Evolutionary conservation across 2,329 filamentous ascomycete species (phyloP).

Genomic region (Nannizzia gypsea): DNA sequence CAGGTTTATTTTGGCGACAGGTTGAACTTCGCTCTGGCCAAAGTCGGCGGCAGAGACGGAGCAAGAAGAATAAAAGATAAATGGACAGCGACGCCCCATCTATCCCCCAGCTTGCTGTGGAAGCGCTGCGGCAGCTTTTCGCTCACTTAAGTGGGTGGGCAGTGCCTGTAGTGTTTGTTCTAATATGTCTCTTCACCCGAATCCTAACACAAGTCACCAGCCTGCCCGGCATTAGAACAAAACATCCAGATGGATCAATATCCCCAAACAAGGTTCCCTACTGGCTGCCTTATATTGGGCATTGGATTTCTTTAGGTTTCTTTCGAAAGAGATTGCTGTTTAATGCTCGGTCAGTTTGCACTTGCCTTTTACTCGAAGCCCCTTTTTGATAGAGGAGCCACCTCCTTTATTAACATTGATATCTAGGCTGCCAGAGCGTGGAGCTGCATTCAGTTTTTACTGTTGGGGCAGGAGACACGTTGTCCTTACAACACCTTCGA

Average conservation of each 20-base stretch:
- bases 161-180: conserved; percentile 20
- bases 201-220: conserved; percentile 28
- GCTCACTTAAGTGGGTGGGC: conserved; percentile 17
- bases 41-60: background rate
- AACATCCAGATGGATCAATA: conserved; percentile 19
- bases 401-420: conserved; percentile 3
- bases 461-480: conserved; percentile 40
- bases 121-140: background rate
- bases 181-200: conserved; percentile 29
- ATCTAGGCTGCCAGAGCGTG: conserved; percentile 16
- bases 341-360: conserved; percentile 28
- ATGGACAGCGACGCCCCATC: conserved; percentile 2
- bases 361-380: background rate
- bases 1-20: background rate
- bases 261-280: conserved; percentile 43
- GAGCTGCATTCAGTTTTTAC: conserved; percentile 39
- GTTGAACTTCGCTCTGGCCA: background rate
- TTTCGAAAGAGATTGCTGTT: conserved; percentile 36
- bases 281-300: conserved; percentile 48
- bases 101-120: conserved; percentile 2
- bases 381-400: background rate
- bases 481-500: conserved; percentile 38
- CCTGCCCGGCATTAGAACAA: conserved; percentile 13
- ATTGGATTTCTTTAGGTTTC: conserved; percentile 40
- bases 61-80: background rate